Evolutionary conservation across 768 basidiomycete species (phyloP).

Genomic region (Hemileccinum impolitum): DNA sequence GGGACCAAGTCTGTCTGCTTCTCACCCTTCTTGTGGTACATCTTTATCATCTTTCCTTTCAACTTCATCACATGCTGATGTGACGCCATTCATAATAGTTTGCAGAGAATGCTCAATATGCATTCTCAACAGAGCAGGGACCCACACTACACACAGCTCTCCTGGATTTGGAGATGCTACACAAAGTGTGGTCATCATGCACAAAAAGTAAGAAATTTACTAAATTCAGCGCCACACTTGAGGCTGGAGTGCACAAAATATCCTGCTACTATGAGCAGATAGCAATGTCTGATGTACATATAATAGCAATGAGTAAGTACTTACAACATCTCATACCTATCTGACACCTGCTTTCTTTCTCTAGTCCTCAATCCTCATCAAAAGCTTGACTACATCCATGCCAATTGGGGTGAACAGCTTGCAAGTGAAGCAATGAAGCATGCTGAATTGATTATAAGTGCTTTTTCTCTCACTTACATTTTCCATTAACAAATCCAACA

Average conservation of each 20-base stretch:
- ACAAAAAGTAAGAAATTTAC: not conserved
- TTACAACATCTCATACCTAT: not conserved
- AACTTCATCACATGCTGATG: not conserved
- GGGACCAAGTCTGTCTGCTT: not conserved
- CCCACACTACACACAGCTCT: not conserved
- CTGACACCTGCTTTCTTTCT: not conserved
- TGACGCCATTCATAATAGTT: not conserved
- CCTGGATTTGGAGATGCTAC: not conserved
- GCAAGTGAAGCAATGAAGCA: not conserved
- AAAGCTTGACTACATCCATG: conserved; percentile 4
- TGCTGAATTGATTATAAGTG: not conserved
- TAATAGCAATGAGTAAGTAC: conserved; percentile 11
- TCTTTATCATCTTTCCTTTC: not conserved
- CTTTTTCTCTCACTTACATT: no score
- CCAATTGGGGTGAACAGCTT: conserved; percentile 2
- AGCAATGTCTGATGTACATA: not conserved
- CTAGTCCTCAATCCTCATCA: conserved; percentile 5
- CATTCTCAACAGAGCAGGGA: conserved; percentile 1
- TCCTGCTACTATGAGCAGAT: not conserved
- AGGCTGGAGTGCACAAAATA: conserved; percentile 2
- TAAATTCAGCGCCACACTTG: not conserved
- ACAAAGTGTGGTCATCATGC: conserved; percentile 2
- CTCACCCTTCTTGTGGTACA: not conserved
- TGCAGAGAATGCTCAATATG: conserved; percentile 6
- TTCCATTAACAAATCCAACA: not conserved